These are phyloP conservation scores for Penicillium herquei DNA, from an alignment of 495 filamentous ascomycete species.

Conservation along the genomic window DNA sequence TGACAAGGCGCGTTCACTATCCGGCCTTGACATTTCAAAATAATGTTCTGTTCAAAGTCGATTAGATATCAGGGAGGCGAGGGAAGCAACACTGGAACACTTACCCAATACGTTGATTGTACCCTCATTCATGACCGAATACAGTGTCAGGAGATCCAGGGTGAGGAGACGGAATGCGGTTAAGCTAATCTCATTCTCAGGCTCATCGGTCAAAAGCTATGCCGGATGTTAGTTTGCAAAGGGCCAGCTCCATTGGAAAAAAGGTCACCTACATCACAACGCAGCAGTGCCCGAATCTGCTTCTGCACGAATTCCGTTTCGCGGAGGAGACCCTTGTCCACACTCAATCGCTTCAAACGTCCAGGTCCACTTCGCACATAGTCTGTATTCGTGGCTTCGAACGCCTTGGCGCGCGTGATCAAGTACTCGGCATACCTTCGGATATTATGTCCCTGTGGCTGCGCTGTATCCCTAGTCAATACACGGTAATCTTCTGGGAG, in stretches of 20 bases:
- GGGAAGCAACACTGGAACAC: constrained; percentile 9
- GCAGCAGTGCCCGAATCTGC: constrained; percentile 80
- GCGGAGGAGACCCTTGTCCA: constrained; percentile 89
- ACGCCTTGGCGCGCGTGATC: constrained; percentile 76
- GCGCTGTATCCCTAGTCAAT: constrained; percentile 50
- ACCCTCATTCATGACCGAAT: constrained; percentile 94
- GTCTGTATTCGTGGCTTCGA: constrained; percentile 79
- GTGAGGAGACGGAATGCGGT: constrained; percentile 93
- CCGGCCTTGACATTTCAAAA: constrained; percentile 94
- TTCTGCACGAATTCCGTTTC: constrained; percentile 91
- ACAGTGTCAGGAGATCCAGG: constrained; percentile 84
- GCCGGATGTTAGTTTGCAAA: constrained; percentile 24
- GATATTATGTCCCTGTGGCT: constrained; percentile 94
- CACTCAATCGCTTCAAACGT: constrained; percentile 77
- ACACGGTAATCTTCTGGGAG: neutral
- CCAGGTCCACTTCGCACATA: constrained; percentile 83
- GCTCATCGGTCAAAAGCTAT: constrained; percentile 80
- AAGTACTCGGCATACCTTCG: constrained; percentile 88
- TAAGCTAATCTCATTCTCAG: constrained; percentile 96
- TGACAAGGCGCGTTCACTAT: constrained; percentile 85
- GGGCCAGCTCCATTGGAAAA: neutral
- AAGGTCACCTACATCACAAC: constrained; percentile 72
- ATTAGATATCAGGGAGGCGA: constrained; percentile 14
- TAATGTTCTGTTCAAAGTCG: constrained; percentile 69
- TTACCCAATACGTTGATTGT: constrained; percentile 96